Percentiles rank a stretch among this genome's conserved stretches.
phyloP scores from a whole-genome alignment of 2,329 filamentous ascomycete genomes.

The Orbilia brochopaga region DNA sequence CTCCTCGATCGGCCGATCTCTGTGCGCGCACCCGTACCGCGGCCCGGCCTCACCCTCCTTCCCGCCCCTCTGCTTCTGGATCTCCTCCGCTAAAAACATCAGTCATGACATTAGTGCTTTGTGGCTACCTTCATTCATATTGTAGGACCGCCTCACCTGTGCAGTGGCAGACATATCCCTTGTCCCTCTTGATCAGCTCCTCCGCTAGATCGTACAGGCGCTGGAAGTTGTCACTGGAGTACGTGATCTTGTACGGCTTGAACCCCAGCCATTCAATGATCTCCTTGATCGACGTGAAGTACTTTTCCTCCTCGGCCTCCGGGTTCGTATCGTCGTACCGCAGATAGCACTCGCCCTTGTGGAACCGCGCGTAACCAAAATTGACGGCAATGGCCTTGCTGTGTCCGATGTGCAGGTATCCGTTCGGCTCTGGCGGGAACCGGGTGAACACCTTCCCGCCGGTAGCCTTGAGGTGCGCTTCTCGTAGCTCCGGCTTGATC shows the following conservation, averaged over 20 bases:
- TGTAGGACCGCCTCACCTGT: slow-evolving; percentile 60
- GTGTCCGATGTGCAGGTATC: slow-evolving; percentile 90
- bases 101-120: slow-evolving; percentile 2
- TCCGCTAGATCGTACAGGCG: slow-evolving; percentile 86
- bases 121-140: not conserved
- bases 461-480: slow-evolving; percentile 53
- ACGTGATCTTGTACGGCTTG: slow-evolving; percentile 76
- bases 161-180: slow-evolving; percentile 84
- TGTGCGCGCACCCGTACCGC: slow-evolving; percentile 80
- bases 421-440: slow-evolving; percentile 88
- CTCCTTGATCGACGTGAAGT: slow-evolving; percentile 86
- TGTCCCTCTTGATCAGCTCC: slow-evolving; percentile 73
- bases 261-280: slow-evolving; percentile 88
- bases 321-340: slow-evolving; percentile 96
- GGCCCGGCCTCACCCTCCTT: slow-evolving; percentile 69
- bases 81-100: slow-evolving; percentile 67
- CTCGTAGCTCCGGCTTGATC: slow-evolving; percentile 55
- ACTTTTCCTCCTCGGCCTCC: slow-evolving; percentile 86
- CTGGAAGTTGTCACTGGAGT: slow-evolving; percentile 90
- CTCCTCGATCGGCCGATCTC: slow-evolving; percentile 73
- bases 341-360: slow-evolving; percentile 77
- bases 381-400: slow-evolving; percentile 95
- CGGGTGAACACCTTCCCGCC: slow-evolving; percentile 67
- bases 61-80: slow-evolving; percentile 85
- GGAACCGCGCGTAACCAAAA: slow-evolving; percentile 87